phyloP scores from a whole-genome alignment of 2,329 filamentous ascomycete genomes.

The Sarocladium kiliense region DNA sequence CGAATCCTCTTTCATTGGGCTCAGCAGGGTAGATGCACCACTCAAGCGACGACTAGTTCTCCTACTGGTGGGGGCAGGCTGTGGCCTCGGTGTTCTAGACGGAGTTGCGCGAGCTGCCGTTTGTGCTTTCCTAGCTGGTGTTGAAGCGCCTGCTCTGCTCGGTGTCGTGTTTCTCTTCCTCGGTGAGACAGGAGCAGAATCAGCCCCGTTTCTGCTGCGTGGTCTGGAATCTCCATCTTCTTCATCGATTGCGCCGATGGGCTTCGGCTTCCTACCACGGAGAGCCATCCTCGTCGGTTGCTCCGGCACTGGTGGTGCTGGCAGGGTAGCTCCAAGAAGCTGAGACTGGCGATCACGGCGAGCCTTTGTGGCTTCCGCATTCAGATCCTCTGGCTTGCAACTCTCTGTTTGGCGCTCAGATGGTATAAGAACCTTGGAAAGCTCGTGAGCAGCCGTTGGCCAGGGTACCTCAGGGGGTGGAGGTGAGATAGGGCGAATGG shows the following conservation, averaged over 20 bases:
- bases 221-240: conserved; percentile 17
- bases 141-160: neutral
- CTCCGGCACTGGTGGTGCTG: conserved; percentile 24
- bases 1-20: conserved; percentile 16
- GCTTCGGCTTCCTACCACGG: conserved; percentile 61
- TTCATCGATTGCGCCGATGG: conserved; percentile 48
- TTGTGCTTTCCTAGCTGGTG: conserved; percentile 17
- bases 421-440: conserved; percentile 79
- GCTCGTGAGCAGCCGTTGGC: conserved; percentile 76
- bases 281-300: conserved; percentile 64
- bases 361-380: conserved; percentile 58
- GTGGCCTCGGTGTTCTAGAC: conserved; percentile 19
- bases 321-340: conserved; percentile 24
- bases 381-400: conserved; percentile 72
- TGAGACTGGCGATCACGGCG: conserved; percentile 60
- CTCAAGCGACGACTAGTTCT: conserved; percentile 44
- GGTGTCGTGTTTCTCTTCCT: conserved; percentile 4
- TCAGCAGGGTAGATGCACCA: conserved; percentile 34
- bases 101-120: conserved; percentile 27
- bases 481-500: conserved; percentile 47
- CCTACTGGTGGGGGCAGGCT: conserved; percentile 18
- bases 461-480: conserved; percentile 80
- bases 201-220: neutral
- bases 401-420: conserved; percentile 68
- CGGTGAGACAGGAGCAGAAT: conserved; percentile 4